phyloP scores from a whole-genome alignment of 1,139 yeast species.

The Candida freyschussii region DNA sequence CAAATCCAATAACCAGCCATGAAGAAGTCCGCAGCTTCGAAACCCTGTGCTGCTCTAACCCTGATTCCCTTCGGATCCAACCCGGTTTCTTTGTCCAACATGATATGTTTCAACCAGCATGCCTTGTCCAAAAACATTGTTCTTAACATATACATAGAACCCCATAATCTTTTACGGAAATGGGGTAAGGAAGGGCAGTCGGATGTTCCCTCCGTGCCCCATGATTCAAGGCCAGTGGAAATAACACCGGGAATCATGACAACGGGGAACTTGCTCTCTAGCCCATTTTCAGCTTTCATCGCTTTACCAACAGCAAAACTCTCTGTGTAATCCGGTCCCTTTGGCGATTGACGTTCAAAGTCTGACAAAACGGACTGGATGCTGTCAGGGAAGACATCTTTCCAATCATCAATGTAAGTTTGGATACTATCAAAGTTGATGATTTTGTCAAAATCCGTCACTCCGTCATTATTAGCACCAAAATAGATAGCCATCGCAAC shows the following conservation, averaged over 20 bases:
- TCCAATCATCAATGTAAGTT: conserved; percentile 59
- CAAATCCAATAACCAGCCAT: conserved; percentile 98
- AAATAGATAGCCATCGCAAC: conserved; percentile 58
- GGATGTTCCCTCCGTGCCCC: conserved; percentile 71
- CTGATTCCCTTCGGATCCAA: conserved; percentile 81
- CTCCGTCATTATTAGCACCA: conserved; percentile 42
- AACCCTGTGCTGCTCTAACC: conserved; percentile 90
- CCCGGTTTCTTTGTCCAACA: conserved; percentile 87
- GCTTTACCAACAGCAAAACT: conserved; percentile 84
- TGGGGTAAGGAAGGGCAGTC: conserved; percentile 84
- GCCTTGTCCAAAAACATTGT: conserved; percentile 88
- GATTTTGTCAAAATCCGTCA: conserved; percentile 37
- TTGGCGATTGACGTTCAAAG: conserved; percentile 33
- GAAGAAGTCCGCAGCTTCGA: conserved; percentile 95
- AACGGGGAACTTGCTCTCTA: conserved; percentile 65
- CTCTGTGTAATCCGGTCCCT: conserved; percentile 54
- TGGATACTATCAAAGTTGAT: conserved; percentile 50
- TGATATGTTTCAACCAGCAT: conserved; percentile 90
- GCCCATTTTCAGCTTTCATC: conserved; percentile 47
- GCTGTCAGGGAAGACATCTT: conserved; percentile 60
- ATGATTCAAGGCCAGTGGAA: conserved; percentile 90
- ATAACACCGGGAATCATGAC: conserved; percentile 95
- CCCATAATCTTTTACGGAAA: conserved; percentile 92
- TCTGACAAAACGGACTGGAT: conserved; percentile 59
- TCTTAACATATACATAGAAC: conserved; percentile 89